phyloP scores from a whole-genome alignment of 805 yeast species.

The Candida chauliodis region DNA sequence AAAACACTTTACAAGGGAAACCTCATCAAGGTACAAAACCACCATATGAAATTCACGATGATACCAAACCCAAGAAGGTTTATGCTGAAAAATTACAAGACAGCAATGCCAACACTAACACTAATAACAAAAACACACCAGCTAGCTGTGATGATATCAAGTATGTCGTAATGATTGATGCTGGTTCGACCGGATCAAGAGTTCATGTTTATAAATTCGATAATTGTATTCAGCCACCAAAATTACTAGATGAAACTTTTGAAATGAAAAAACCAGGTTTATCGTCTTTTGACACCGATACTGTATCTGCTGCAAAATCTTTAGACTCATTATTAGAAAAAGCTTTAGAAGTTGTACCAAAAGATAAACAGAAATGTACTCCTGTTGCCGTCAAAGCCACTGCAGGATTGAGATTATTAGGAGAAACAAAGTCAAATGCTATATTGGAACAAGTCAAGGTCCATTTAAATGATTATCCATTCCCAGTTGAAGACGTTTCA shows the following conservation, averaged over 20 bases:
- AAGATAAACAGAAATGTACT: slow-evolving; percentile 68
- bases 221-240: slow-evolving; percentile 82
- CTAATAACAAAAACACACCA: too few relatives aligned
- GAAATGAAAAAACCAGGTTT: slow-evolving; percentile 91
- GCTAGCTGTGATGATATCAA: slow-evolving; percentile 42
- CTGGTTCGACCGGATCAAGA: slow-evolving; percentile 97
- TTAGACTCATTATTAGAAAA: slow-evolving; percentile 74
- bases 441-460: slow-evolving; percentile 74
- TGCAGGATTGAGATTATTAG: slow-evolving; percentile 88
- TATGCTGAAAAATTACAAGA: slow-evolving; percentile 11
- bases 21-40: slow-evolving; percentile 34
- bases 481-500: slow-evolving; percentile 86
- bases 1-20: slow-evolving; percentile 30
- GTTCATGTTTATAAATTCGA: slow-evolving; percentile 92
- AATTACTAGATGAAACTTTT: slow-evolving; percentile 73
- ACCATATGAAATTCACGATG: slow-evolving; percentile 25
- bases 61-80: slow-evolving; percentile 9
- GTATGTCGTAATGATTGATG: slow-evolving; percentile 92
- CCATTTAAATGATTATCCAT: slow-evolving; percentile 80
- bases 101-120: too few relatives aligned
- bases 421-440: slow-evolving; percentile 64
- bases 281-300: slow-evolving; percentile 76
- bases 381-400: slow-evolving; percentile 98
- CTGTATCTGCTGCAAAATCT: slow-evolving; percentile 83
- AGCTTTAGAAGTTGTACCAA: slow-evolving; percentile 79